These are phyloP conservation scores for Zymoseptoria passerinii DNA, from an alignment of 2,329 filamentous ascomycete genomes.

Conservation along the genomic window DNA sequence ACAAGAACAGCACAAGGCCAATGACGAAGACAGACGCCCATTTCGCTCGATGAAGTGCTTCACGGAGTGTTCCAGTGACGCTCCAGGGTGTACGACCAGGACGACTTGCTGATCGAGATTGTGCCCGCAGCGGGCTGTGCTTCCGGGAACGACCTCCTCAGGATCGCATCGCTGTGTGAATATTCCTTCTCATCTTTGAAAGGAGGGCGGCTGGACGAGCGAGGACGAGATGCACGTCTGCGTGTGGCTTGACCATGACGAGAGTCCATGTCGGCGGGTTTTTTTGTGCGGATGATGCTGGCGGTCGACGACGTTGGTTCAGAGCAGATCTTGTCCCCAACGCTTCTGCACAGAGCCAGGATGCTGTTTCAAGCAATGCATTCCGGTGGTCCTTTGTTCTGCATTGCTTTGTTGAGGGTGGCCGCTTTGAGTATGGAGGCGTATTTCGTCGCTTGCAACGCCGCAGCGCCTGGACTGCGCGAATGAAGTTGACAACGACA, in stretches of 20 bases:
- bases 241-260: not conserved
- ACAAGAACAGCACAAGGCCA: not conserved
- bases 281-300: not conserved
- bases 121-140: not conserved
- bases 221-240: not conserved
- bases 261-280: not conserved
- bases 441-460: too few relatives aligned
- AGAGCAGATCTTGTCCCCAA: not conserved
- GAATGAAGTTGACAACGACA: too few relatives aligned
- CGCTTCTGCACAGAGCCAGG: not conserved
- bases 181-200: not conserved
- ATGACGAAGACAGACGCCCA: not conserved
- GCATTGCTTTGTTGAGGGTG: too few relatives aligned
- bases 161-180: not conserved
- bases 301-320: not conserved
- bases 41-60: not conserved
- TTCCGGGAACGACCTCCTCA: not conserved
- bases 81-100: not conserved
- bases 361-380: not conserved
- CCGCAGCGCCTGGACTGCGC: too few relatives aligned
- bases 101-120: not conserved
- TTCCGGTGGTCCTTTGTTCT: not conserved
- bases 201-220: not conserved
- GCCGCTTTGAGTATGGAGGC: too few relatives aligned
- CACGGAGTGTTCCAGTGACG: not conserved